Base-by-base conservation (phyloP, 495 filamentous ascomycete species). In the Podospora comata region DNA sequence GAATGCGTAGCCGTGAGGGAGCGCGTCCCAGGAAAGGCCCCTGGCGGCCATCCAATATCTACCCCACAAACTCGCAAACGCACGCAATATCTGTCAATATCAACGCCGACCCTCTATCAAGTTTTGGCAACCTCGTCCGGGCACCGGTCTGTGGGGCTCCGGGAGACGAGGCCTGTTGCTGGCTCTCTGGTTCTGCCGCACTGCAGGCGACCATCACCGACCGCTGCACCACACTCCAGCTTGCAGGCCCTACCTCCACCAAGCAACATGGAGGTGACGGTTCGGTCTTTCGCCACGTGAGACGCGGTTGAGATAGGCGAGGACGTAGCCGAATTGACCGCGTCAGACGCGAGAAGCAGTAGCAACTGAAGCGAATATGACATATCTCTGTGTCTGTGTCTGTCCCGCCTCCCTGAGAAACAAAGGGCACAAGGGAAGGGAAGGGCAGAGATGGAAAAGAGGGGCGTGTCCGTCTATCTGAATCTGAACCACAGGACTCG, bases 1-100 rank as follows among this genome's bases (percentile, higher is more conserved):
- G n/a, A 20, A 26, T 26, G 55, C 19, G n/a, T 15, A 63, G 32
- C 18, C 32, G 34, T 39, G 63, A 60, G n/a, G 62, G 15, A 61
- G 34, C 57, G 54, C 4, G 66, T 67, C 70, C 67, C 62, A 67
- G 60, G 67, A 68, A 66, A 32, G 26, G 67, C 44, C 65, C 61
- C 54, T 70, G 23, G 44, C 64, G 68, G 23, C 32, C 65, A 66
- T 62, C 27, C 65, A 66, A 65, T 70, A 39, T 73, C 65, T 76
- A 73, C 76, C 76, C 77, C 74, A 78, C 76, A 79, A 77, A 78
- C 76, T 76, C 73, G 76, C 76, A 78, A 77, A 76, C 67, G 76
- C 74, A 79, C 32, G 77, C 70, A 78, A 79, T 75, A 66, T 79
- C 66, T 20, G 68, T 60, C 64, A 70, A 70, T 73, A 65, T 73